Base-by-base conservation (phyloP, 1,284 basidiomycete genomes). In the Pyrrhoderma noxium region DNA sequence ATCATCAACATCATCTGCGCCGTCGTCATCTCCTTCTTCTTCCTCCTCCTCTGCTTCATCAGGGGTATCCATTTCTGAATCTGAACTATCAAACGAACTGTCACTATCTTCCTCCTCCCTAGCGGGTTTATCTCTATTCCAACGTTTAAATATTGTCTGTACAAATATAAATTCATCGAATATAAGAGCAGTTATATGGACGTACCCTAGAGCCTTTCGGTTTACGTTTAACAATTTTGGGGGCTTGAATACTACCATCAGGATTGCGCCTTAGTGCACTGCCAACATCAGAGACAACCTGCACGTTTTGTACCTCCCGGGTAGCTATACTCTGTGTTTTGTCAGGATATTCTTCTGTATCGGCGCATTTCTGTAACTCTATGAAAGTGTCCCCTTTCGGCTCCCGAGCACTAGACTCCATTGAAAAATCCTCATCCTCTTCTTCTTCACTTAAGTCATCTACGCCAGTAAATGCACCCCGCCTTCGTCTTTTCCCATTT, bases 31-130 rank as follows among this genome's bases (percentile, higher is more conserved):
- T 36, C 59, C 60, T 0, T 55, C 54, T 8, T 44, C 35, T 9
- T 59, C 54, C 3, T 56, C 46, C n/a, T 64, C 62, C 27, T 64
- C 62, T 23, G 68, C 68, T 13, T 66, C 65, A 5, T 70, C 70
- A 14, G 67, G 60, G 1, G 70, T 64, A 57, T 84, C 82, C 56
- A 79, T 71, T 7, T 70, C 79, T 18, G 84, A 88, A 63, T 86
- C 82, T 2, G 86, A 88, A 60, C 84, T 87, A 62, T 87, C 80
- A 55, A 85, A 89, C 0, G 85, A 85, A 2, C 73, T 70, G 49
- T 85, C 81, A 35, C 49, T 55, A 14, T 25, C 22, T 2, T 40
- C 18, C 19, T 27, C 49, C n/a, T 37, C 45, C 4, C 35, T 22
- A 25, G 11, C 46, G 3, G 7, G 31, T 11, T 35, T 44, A 13